Evolutionary conservation across 768 basidiomycete species (phyloP), one percentile per base, ranked within the genome.

Genomic region (Rhizopogon vinicolor): DNA sequence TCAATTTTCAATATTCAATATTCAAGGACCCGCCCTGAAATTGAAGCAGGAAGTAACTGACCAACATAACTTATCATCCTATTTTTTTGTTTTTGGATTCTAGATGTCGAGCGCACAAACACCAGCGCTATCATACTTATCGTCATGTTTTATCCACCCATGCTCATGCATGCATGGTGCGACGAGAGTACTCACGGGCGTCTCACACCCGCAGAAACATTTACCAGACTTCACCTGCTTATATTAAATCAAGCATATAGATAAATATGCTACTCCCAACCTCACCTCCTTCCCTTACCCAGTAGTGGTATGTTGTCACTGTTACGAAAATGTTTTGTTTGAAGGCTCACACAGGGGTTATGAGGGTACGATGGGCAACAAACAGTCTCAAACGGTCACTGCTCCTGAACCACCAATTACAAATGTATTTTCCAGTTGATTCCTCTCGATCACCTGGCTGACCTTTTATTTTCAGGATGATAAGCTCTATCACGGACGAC

Each of bases 401-500:
- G 18, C 18, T 22, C 22, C 2, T 50, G 31, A 41, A 42, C 37
- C n/a, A 42, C 37, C n/a, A 1, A 39, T 25, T 7, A 10, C 37
- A 29, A 25, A 39, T 22, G 54, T 56, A 35, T 25, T 46, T 35
- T 2, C 19, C 13, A 1, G 41, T 3, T 13, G 8, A 0, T 5
- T 16, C 13, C 22, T 19, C 10, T 19, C 35, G 9, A 13, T 33
- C 43, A 19, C 18, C 22, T 8, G 18, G n/a, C 8, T 48, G 13
- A 44, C 28, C 25, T 31, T 29, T 14, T 16, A 8, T 31, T 41
- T 41, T 39, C 33, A 61, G 58, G 46, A 40, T 13, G 29, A 51
- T 2, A 25, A 55, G 25, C 59, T 70, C 37, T 65, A 67, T 51
- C 56, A 65, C 25, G 66, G 68, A 0, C 58, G 69, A 13, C 51